phyloP scores from a whole-genome alignment of 108 stramenopile species.

The Seminavis robusta region DNA sequence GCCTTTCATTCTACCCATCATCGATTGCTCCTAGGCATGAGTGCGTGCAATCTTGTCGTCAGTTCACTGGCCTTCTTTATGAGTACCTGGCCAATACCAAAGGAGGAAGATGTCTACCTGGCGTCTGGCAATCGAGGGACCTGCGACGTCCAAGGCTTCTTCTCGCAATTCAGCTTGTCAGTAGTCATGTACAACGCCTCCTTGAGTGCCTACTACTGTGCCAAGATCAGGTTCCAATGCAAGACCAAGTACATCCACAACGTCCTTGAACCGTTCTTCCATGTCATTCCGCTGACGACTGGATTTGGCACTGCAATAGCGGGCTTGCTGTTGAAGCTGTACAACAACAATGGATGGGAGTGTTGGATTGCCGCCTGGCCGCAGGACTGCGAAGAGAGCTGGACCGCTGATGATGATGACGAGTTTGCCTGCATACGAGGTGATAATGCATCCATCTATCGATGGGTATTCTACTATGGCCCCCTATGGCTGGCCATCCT shows the following conservation, averaged over 20 bases:
- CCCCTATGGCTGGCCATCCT: background rate
- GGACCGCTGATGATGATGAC: conserved; percentile 10
- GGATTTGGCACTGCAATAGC: conserved; percentile 14
- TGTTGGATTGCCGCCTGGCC: conserved; percentile 8
- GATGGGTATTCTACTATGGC: conserved; percentile 17
- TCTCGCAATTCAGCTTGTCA: conserved; percentile 1
- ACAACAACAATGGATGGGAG: too few species aligned
- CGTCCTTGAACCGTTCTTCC: conserved; percentile 5
- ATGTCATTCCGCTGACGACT: conserved; percentile 4
- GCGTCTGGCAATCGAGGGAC: conserved; percentile 5
- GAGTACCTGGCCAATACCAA: conserved; percentile 12
- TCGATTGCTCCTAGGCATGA: conserved; percentile 14
- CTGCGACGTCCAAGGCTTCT: conserved; percentile 17
- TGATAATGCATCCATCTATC: conserved; percentile 21
- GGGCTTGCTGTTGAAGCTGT: too few species aligned
- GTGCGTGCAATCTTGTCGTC: conserved; percentile 5
- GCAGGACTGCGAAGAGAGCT: conserved; percentile 13
- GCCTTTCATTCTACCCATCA: too few species aligned
- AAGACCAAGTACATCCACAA: too few species aligned
- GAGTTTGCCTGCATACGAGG: conserved; percentile 24
- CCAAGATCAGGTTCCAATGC: too few species aligned
- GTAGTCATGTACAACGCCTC: conserved; percentile 4
- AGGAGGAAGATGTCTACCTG: too few species aligned
- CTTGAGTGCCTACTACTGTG: conserved; percentile 10
- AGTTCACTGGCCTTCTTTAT: conserved; percentile 2